These are phyloP conservation scores for Chalciporus pseudorubinellus DNA, from an alignment of 768 basidiomycete species.

Conservation along the genomic window DNA sequence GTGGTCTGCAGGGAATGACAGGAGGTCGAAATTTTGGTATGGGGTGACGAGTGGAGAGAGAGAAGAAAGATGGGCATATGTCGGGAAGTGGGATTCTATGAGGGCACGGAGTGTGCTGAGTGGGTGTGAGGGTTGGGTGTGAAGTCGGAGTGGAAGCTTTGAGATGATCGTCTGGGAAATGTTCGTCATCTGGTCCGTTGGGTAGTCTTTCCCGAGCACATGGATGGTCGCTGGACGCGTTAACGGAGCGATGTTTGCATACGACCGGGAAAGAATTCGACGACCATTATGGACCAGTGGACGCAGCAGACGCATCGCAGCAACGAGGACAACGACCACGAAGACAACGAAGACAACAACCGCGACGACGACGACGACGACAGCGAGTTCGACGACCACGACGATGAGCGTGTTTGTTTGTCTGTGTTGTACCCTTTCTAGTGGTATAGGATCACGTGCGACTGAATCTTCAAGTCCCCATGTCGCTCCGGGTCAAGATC, in stretches of 20 bases:
- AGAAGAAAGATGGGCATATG: constrained; percentile 70
- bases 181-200: constrained; percentile 80
- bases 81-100: constrained; percentile 81
- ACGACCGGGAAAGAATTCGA: constrained; percentile 6
- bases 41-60: constrained; percentile 89
- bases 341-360: neutral
- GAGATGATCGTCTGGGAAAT: constrained; percentile 80
- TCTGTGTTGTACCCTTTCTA: constrained; percentile 7
- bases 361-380: neutral
- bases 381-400: neutral
- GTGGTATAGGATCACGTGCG: constrained; percentile 7
- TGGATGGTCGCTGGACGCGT: constrained; percentile 32
- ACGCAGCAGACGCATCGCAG: constrained; percentile 20
- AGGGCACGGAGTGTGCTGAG: constrained; percentile 79
- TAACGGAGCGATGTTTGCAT: constrained; percentile 10
- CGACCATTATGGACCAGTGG: neutral
- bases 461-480: neutral
- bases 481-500: constrained; percentile 18
- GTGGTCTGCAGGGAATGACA: constrained; percentile 91
- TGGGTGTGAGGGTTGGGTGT: constrained; percentile 77
- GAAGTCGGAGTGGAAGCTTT: constrained; percentile 74
- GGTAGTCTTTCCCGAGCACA: constrained; percentile 66
- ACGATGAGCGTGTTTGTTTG: constrained; percentile 20
- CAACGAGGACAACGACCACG: neutral
- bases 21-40: constrained; percentile 91